Evolutionary conservation across 192 early-diverging fungal genomes (phyloP), one percentile per base, ranked within the genome.

Genomic region (Chytriomyces sp.): DNA sequence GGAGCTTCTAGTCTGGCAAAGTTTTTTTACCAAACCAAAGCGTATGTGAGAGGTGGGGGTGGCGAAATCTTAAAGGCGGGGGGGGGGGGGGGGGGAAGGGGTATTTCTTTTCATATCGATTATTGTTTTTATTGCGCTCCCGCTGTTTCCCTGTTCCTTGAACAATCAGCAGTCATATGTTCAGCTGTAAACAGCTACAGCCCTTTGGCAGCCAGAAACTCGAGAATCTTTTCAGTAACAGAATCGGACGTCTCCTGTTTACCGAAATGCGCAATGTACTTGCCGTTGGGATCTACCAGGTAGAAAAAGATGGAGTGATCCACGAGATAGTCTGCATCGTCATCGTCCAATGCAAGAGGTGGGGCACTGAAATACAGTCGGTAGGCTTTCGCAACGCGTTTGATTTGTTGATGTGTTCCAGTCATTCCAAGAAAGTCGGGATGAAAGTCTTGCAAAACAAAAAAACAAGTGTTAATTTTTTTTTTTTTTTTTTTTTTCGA

Each of bases 291-390:
- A 64, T 93, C 92, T 89, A 99, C 94, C 57, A 99, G 83, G 80
- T 98, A 99, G 75, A 97, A 97, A 83, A 97, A 99, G 79, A 99
- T 99, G 49, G 94, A 95, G 79, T 99, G 97, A 74, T 99, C 97
- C 11, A 99, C 97, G 48, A 99, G 82, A 79, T 99, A 99, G 77
- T 99, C 96, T 65, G 93, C 90, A 45, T 93, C 93, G 13, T 92
- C 90, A 57, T 90, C 89, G 69, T 90, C 89, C 5, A 89, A 72
- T 6, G 88, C 86, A 24, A 77, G 67, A 20, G 96, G 96, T 45
- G 97, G 97, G 49, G 93, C 91, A 73, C 90, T 93, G 72, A 93
- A 95, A 82, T 99, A 99, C 53, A 99, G 92, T n/a, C 97, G 91
- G 79, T 95, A 99, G 0, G 91, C 85, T 83, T 95, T 96, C 53